phyloP scores from a whole-genome alignment of 1,139 yeast genomes.

The Pichia kudriavzevii region DNA sequence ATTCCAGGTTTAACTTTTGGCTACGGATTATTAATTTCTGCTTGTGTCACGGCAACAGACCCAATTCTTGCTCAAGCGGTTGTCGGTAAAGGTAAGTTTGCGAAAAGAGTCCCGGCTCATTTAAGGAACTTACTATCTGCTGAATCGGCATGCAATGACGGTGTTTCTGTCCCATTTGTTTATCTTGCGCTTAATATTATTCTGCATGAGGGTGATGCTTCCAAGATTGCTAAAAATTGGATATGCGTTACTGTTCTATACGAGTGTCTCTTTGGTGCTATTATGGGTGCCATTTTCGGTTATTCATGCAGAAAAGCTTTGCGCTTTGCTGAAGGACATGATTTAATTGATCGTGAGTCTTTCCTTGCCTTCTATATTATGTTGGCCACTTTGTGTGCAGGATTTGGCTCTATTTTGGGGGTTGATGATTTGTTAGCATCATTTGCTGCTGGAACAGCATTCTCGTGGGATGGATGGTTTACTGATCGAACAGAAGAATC shows the following conservation, averaged over 20 bases:
- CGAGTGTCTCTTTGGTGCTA: conserved; percentile 80
- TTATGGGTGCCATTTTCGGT: conserved; percentile 76
- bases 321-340: conserved; percentile 66
- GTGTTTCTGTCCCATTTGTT: conserved; percentile 96
- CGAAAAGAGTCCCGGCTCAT: conserved; percentile 96
- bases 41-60: conserved; percentile 96
- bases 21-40: conserved; percentile 73
- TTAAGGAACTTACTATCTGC: conserved; percentile 83
- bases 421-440: conserved; percentile 89
- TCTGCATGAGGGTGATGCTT: conserved; percentile 55
- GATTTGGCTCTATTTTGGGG: conserved; percentile 87
- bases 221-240: conserved; percentile 79
- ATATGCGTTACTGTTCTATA: conserved; percentile 71
- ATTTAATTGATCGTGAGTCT: conserved; percentile 85
- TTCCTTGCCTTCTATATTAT: conserved; percentile 86
- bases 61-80: conserved; percentile 98
- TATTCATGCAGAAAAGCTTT: conserved; percentile 65
- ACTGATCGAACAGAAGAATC: conserved; percentile 82
- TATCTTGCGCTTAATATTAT: conserved; percentile 66
- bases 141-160: conserved; percentile 96
- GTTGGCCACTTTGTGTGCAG: conserved; percentile 82
- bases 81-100: conserved; percentile 95
- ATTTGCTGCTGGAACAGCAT: conserved; percentile 93
- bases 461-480: conserved; percentile 96
- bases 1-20: conserved; percentile 78